A percentile compares a stretch with the other conserved stretches of the same genome.
Conservation (phyloP, 2,329 filamentous ascomycete species). For the Penicillium nordicum region DNA sequence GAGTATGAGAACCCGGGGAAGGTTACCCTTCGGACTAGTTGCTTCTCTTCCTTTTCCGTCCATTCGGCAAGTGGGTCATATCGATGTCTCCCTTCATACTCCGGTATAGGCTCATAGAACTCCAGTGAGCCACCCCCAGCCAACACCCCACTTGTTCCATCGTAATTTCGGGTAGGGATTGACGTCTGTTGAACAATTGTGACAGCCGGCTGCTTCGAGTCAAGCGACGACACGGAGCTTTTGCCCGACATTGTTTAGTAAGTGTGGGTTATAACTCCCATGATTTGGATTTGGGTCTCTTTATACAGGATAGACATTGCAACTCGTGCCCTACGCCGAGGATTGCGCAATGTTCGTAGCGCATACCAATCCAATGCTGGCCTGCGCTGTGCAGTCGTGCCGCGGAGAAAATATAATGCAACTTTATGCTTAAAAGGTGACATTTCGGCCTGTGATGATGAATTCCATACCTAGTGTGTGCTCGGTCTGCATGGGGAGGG, state of each 20-base stretch:
- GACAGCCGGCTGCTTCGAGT: not conserved
- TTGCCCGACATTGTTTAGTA: not conserved
- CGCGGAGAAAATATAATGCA: not conserved
- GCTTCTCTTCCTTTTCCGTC: slow-evolving; percentile 44
- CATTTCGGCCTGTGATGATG: not conserved
- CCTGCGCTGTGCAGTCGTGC: not conserved
- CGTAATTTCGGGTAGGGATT: not conserved
- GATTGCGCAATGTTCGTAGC: slow-evolving; percentile 1
- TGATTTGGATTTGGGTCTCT: not conserved
- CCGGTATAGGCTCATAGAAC: slow-evolving; percentile 26
- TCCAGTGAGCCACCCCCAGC: not conserved
- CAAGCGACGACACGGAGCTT: not conserved
- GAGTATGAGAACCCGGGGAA: not conserved
- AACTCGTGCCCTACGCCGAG: not conserved
- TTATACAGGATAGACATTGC: not conserved
- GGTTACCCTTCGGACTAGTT: slow-evolving; percentile 46
- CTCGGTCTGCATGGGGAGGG: not conserved
- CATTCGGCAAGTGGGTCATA: slow-evolving; percentile 25
- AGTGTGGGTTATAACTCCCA: no score
- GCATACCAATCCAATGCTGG: not conserved
- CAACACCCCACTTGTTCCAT: not conserved
- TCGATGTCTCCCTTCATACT: slow-evolving; percentile 27
- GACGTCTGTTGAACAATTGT: not conserved
- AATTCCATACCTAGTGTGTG: not conserved
- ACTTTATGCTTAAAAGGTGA: not conserved